Percentiles rank a stretch among this genome's conserved stretches.
These are phyloP conservation scores for Schizophyllum commune DNA, from an alignment of 1,284 basidiomycete species.

Conservation along the genomic window DNA sequence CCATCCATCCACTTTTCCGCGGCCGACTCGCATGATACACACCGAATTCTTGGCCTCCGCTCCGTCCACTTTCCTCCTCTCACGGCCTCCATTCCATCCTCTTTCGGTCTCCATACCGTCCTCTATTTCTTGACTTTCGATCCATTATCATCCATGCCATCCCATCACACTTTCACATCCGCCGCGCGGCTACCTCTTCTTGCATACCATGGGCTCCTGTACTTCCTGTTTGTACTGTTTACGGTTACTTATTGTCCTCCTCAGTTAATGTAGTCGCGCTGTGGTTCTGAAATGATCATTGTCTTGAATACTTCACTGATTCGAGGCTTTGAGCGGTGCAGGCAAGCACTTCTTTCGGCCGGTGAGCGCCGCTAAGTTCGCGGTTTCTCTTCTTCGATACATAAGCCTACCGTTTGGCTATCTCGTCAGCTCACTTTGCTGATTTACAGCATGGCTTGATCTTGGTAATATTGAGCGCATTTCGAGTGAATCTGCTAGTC, in stretches of 20 bases:
- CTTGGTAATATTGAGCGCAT: too few relatives aligned
- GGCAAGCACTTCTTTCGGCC: too few relatives aligned
- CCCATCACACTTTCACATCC: not conserved
- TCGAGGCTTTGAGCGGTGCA: too few relatives aligned
- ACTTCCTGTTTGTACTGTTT: not conserved
- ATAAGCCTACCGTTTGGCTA: too few relatives aligned
- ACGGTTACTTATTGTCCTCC: not conserved
- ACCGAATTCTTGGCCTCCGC: not conserved
- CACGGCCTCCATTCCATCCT: not conserved
- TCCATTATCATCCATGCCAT: not conserved
- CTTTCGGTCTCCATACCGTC: too few relatives aligned
- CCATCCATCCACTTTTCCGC: not conserved
- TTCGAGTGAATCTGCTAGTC: too few relatives aligned
- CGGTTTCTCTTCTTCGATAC: too few relatives aligned
- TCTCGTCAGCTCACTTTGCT: too few relatives aligned
- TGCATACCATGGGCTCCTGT: not conserved
- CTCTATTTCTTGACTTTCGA: not conserved
- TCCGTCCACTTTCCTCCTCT: not conserved
- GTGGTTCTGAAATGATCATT: not conserved
- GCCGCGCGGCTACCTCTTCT: not conserved
- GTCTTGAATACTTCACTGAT: too few relatives aligned
- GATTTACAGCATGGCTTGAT: too few relatives aligned
- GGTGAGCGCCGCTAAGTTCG: too few relatives aligned
- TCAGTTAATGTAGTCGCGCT: not conserved
- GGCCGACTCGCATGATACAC: not conserved